These are phyloP conservation scores for Rhododendron vialii DNA, from an alignment of 148 eudicot genomes.

Conservation along the genomic window DNA sequence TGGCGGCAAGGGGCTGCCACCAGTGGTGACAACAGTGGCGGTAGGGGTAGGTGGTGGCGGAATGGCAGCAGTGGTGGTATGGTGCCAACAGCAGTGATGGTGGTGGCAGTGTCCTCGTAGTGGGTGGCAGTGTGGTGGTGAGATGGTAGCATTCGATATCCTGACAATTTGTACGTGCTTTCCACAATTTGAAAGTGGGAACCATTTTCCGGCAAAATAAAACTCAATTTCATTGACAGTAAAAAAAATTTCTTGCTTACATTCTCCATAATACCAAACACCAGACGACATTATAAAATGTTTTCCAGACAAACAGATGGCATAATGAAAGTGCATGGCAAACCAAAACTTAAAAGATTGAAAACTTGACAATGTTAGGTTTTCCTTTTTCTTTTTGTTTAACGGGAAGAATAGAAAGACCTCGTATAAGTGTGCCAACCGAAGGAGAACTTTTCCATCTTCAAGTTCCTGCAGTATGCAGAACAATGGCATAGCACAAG, in stretches of 20 bases:
- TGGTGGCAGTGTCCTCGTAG: neutral
- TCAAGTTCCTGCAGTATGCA: slow-evolving; percentile 62
- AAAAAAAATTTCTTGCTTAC: neutral
- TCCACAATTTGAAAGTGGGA: neutral
- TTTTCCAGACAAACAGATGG: neutral
- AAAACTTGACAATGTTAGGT: neutral
- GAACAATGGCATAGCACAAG: neutral
- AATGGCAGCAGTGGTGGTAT: neutral
- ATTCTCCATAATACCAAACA: neutral
- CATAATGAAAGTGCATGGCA: neutral
- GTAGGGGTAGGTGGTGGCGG: neutral
- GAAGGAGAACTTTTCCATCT: slow-evolving; percentile 74
- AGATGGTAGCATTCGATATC: neutral
- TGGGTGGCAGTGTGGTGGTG: neutral
- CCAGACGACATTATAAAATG: neutral
- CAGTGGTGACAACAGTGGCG: neutral
- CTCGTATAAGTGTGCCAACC: slow-evolving; percentile 94
- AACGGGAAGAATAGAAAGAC: slow-evolving; percentile 26
- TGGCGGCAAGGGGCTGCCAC: neutral
- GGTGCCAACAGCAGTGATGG: neutral
- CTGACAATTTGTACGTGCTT: neutral
- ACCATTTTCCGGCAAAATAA: neutral
- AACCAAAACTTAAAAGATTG: neutral
- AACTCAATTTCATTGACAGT: neutral
- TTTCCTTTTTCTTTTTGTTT: neutral